A percentile compares a stretch with the other conserved stretches of the same genome.
Conservation (phyloP, 768 basidiomycete genomes). For the Suillus subluteus region DNA sequence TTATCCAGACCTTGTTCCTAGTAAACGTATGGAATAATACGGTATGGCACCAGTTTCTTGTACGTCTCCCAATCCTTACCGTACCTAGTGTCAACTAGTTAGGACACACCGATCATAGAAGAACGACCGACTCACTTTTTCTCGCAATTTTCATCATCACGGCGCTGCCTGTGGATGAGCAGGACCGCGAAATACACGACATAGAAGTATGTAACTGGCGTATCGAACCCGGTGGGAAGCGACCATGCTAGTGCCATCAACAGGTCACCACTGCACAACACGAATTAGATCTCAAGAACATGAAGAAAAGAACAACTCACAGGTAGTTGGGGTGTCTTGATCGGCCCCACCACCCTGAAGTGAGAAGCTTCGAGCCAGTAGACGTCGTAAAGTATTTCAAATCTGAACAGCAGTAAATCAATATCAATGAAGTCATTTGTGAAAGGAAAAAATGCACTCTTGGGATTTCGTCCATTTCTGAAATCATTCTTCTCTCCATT, state of each 20-base stretch:
- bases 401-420: constrained; percentile 46
- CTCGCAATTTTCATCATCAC: constrained; percentile 91
- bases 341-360: constrained; percentile 96
- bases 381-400: constrained; percentile 79
- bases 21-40: constrained; percentile 86
- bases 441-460: constrained; percentile 53
- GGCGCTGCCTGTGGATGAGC: constrained; percentile 84
- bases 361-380: constrained; percentile 87
- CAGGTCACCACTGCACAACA: constrained; percentile 67
- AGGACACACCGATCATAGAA: constrained; percentile 7
- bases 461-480: constrained; percentile 90
- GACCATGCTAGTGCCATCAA: constrained; percentile 94
- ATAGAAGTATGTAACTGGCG: constrained; percentile 97
- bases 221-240: constrained; percentile 87
- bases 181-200: constrained; percentile 86
- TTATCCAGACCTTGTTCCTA: constrained; percentile 30
- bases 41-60: constrained; percentile 81
- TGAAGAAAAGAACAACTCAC: constrained; percentile 40
- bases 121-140: constrained; percentile 68
- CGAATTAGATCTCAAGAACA: neutral
- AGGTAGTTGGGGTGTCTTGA: constrained; percentile 94
- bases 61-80: constrained; percentile 95
- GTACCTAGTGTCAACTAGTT: constrained; percentile 57
- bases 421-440: neutral
- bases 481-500: constrained; percentile 98